These are phyloP conservation scores for Lipomyces sp. DNA, from an alignment of 805 yeast genomes.

Conservation along the genomic window DNA sequence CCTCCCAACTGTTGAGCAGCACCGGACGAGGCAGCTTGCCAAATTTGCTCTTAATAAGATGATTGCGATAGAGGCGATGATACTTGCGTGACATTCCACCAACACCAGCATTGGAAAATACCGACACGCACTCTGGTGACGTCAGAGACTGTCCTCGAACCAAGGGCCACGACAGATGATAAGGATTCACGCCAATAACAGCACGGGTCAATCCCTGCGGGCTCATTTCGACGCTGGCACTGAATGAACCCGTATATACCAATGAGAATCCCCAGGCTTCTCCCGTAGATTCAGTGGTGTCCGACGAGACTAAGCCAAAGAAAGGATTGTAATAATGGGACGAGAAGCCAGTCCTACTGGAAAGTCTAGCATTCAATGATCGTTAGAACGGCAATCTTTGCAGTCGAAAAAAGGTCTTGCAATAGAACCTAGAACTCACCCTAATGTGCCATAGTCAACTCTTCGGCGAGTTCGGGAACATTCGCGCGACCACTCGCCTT, in stretches of 20 bases:
- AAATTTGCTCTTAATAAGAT: neutral
- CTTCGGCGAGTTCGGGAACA: neutral
- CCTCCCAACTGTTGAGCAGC: constrained; percentile 7
- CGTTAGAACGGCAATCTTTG: too few species aligned
- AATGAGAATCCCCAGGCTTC: constrained; percentile 4
- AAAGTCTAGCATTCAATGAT: neutral
- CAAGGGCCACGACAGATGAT: neutral
- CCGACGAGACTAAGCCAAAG: neutral
- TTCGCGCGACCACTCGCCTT: constrained; percentile 1
- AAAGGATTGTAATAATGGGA: constrained; percentile 4
- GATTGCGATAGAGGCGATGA: constrained; percentile 2
- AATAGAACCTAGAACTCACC: neutral
- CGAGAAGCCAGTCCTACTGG: constrained; percentile 1
- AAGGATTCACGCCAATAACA: neutral
- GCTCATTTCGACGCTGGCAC: neutral
- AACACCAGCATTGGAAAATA: neutral
- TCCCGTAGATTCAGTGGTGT: neutral
- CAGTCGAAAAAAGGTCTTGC: too few species aligned
- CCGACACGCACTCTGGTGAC: constrained; percentile 1
- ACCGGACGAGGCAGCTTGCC: neutral
- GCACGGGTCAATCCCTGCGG: neutral
- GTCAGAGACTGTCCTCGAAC: neutral
- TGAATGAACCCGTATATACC: constrained; percentile 2
- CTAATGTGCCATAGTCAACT: neutral
- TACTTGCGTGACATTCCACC: constrained; percentile 1